Base-by-base conservation (phyloP, 768 basidiomycete genomes). In the Amyloporia xantha region DNA sequence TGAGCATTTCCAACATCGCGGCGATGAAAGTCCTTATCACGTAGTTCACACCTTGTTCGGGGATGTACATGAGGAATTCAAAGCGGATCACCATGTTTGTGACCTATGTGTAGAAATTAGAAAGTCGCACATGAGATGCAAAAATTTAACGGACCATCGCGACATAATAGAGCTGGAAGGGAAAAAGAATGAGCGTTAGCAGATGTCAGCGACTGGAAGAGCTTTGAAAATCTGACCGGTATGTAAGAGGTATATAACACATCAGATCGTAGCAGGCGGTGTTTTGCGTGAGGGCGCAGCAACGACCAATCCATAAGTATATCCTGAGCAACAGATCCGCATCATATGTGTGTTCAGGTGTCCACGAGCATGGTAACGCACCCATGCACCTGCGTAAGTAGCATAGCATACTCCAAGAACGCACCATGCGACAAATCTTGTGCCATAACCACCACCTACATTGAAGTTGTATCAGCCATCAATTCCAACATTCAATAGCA, bases 241-340 rank as follows among this genome's bases (percentile, higher is more conserved):
- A 82, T 68, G 35, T 78, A 61, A 40, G 82, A 75, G 5, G 74
- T 70, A 63, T 93, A 97, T 2, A 89, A 68, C 26, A 95, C 66
- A 30, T 94, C 88, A 3, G 70, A 65, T 15, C 96, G 81, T 2
- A 98, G 74, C 35, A 89, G 68, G 17, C 69, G 76, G 54, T 86
- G 71, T 51, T 57, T 70, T 6, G 73, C 69, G 49, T 71, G 81
- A 3, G 75, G 71, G 49, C 78, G 73, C 37, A 91, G 69, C 38
- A 98, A 62, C 1, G 87, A 90, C 95, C 95, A 97, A 64, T 98
- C 95, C 80, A 94, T 87, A 9, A 85, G 60, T 26, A 91, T 64
- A 58, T 96, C 92, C 91, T 90, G n/a, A n/a, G n/a, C n/a, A n/a
- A n/a, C n/a, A n/a, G n/a, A 28, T 3, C 23, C 10, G 17, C n/a